Percentiles rank a stretch among this genome's conserved stretches.
These are phyloP conservation scores for Kazachstania kunashirensis DNA, from an alignment of 805 yeast genomes.

Conservation along the genomic window DNA sequence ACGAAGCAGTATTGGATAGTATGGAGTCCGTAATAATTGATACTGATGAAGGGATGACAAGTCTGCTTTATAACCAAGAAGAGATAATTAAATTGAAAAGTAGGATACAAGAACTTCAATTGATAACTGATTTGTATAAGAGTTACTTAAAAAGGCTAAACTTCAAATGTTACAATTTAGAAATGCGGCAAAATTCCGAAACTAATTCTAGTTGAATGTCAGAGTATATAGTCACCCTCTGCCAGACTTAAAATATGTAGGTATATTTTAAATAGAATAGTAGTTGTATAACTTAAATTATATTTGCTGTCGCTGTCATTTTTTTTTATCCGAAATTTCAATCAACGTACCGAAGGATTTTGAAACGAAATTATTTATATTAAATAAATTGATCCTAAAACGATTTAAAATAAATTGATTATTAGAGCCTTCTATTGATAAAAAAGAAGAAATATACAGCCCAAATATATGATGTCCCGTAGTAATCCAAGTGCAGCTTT, in stretches of 20 bases:
- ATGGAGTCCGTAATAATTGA: neutral
- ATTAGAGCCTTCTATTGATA: too few relatives aligned
- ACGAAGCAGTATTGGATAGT: neutral
- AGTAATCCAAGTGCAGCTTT: conserved; percentile 21
- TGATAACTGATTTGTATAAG: conserved; percentile 80
- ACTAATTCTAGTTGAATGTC: too few relatives aligned
- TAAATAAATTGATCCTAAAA: neutral
- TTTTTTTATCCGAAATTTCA: too few relatives aligned
- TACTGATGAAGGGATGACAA: conserved; percentile 1
- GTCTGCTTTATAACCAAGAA: conserved; percentile 17
- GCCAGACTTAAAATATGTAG: too few relatives aligned
- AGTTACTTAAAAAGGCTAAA: conserved; percentile 77
- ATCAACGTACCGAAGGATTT: too few relatives aligned
- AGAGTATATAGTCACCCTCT: too few relatives aligned
- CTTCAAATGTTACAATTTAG: conserved; percentile 16
- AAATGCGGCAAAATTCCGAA: neutral
- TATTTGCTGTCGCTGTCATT: too few relatives aligned
- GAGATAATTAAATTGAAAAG: conserved; percentile 47
- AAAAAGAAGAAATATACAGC: neutral
- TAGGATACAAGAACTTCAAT: conserved; percentile 75
- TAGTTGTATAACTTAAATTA: too few relatives aligned
- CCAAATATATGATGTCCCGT: conserved; percentile 20
- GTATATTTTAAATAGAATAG: too few relatives aligned
- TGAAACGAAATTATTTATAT: too few relatives aligned
- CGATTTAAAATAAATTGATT: neutral